A percentile compares a stretch with the other conserved stretches of the same genome.
These are phyloP conservation scores for Rhodotorula toruloides DNA, from an alignment of 768 basidiomycete species.

Conservation along the genomic window DNA sequence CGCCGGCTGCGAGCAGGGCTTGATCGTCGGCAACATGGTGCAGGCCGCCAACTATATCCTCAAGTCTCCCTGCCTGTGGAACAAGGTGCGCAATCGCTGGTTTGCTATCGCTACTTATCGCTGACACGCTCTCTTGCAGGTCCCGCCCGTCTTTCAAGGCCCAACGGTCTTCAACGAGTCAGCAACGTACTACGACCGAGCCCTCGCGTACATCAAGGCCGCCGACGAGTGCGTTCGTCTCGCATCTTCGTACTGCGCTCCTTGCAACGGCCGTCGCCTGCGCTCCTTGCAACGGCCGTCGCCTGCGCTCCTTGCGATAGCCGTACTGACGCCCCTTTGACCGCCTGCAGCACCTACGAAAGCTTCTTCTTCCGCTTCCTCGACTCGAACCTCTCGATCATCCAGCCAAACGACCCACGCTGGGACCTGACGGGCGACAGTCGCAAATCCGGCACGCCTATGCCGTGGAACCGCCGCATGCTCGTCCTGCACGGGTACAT, in stretches of 20 bases:
- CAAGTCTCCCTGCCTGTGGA: conserved; percentile 31
- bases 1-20: conserved; percentile 29
- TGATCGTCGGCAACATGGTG: conserved; percentile 24
- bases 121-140: background rate
- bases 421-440: conserved; percentile 19
- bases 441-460: background rate
- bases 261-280: too few species aligned
- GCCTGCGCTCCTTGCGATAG: too few species aligned
- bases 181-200: conserved; percentile 29
- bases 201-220: conserved; percentile 19
- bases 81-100: background rate
- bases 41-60: conserved; percentile 23
- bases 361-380: conserved; percentile 33
- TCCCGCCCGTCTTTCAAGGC: conserved; percentile 12
- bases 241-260: background rate
- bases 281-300: too few species aligned
- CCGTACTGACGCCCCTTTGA: background rate
- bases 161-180: conserved; percentile 19
- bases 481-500: conserved; percentile 15
- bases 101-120: background rate
- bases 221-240: conserved; percentile 23
- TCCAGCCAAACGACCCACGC: conserved; percentile 24
- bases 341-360: conserved; percentile 15
- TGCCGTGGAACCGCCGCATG: conserved; percentile 32
- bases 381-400: conserved; percentile 16